These are phyloP conservation scores for Aspergillus candidus DNA, from an alignment of 2,329 filamentous ascomycete species.

Conservation along the genomic window DNA sequence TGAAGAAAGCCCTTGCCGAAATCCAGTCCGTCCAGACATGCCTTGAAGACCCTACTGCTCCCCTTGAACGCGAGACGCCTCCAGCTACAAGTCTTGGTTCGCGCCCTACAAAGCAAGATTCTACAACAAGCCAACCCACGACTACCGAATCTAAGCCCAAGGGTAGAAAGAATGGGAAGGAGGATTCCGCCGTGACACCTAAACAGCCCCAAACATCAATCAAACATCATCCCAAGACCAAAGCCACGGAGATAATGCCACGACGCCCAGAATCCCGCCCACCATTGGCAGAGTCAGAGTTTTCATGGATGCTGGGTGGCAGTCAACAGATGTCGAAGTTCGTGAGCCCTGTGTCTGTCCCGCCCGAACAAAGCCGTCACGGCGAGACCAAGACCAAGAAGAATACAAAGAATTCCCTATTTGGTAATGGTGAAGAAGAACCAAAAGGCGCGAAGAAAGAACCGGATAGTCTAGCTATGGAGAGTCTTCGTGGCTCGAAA, in stretches of 20 bases:
- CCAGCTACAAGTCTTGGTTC: too few species aligned
- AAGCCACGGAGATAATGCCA: constrained; percentile 5
- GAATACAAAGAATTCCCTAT: constrained; percentile 19
- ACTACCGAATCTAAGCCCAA: background rate
- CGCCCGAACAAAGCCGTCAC: constrained; percentile 39
- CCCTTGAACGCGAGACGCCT: constrained; percentile 10
- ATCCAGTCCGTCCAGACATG: constrained; percentile 40
- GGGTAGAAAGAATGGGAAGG: background rate
- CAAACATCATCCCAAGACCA: too few species aligned
- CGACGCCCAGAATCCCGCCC: constrained; percentile 28
- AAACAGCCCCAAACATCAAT: too few species aligned
- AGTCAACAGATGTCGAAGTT: constrained; percentile 40
- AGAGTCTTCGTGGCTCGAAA: constrained; percentile 30
- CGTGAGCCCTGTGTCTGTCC: constrained; percentile 40
- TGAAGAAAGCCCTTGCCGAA: constrained; percentile 35
- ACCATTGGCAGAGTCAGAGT: constrained; percentile 42
- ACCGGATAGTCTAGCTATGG: constrained; percentile 35
- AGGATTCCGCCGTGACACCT: background rate
- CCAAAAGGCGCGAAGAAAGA: constrained; percentile 24
- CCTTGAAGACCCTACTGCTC: constrained; percentile 35
- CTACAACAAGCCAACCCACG: too few species aligned
- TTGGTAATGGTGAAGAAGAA: constrained; percentile 29
- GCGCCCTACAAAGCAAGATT: too few species aligned
- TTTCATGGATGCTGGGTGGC: constrained; percentile 48
- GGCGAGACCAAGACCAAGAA: constrained; percentile 22